These are phyloP conservation scores for Candolleomyces efflorescens DNA, from an alignment of 768 basidiomycete species.

Conservation along the genomic window DNA sequence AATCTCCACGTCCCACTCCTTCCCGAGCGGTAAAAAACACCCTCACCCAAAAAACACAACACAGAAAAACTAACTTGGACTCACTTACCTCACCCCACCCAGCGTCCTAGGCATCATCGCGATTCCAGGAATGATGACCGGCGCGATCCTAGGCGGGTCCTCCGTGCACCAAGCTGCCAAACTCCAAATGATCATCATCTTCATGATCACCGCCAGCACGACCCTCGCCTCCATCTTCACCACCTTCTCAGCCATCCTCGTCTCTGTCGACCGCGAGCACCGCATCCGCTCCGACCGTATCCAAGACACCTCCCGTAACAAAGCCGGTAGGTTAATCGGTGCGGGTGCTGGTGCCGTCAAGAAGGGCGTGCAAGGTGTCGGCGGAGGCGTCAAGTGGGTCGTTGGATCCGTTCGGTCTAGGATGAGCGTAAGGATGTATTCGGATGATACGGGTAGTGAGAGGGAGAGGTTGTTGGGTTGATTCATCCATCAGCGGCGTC, in stretches of 20 bases:
- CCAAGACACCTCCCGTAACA: conserved; percentile 18
- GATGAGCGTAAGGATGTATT: neutral
- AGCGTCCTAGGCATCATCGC: conserved; percentile 74
- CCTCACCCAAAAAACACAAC: too few relatives aligned
- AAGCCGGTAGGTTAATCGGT: too few relatives aligned
- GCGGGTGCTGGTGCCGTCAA: too few relatives aligned
- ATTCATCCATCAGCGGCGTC: too few relatives aligned
- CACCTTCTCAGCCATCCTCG: conserved; percentile 53
- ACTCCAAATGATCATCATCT: conserved; percentile 92
- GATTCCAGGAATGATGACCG: conserved; percentile 92
- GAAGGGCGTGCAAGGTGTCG: neutral
- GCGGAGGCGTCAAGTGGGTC: neutral
- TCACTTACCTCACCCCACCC: too few relatives aligned
- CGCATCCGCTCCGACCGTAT: conserved; percentile 64
- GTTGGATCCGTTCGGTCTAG: neutral
- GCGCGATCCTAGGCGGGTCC: conserved; percentile 83
- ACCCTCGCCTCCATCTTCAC: conserved; percentile 66
- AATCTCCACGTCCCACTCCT: too few relatives aligned
- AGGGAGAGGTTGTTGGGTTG: neutral
- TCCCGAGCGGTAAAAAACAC: too few relatives aligned
- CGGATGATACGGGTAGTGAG: neutral
- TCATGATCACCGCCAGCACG: conserved; percentile 82
- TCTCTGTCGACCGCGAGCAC: conserved; percentile 67
- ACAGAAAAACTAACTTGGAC: too few relatives aligned
- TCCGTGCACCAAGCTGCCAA: conserved; percentile 82